Conservation (phyloP, 1,139 yeast species). For the Suhomyces bolitotheri region DNA sequence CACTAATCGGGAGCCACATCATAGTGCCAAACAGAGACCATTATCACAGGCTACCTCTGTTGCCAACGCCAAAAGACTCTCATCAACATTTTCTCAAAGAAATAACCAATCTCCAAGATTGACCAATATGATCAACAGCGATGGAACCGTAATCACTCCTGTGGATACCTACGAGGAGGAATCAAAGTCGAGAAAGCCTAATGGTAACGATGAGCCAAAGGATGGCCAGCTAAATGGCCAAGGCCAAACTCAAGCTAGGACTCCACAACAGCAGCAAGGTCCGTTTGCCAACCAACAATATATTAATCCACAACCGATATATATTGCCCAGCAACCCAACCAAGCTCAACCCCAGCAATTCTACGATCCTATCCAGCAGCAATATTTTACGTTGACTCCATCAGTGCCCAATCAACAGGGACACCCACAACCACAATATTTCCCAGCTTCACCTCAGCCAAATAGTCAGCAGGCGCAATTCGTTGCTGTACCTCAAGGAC, state of each 20-base stretch:
- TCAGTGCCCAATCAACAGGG: conserved; percentile 19
- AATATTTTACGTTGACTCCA: conserved; percentile 46
- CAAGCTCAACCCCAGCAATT: conserved; percentile 39
- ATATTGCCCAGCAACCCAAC: conserved; percentile 16
- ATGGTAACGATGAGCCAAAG: conserved; percentile 1
- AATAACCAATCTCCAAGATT: conserved; percentile 40
- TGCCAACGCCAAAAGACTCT: conserved; percentile 31
- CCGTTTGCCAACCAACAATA: conserved; percentile 13
- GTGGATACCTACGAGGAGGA: conserved; percentile 30
- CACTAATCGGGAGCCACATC: background rate
- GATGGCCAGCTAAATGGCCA: conserved; percentile 7
- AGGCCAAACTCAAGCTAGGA: conserved; percentile 5
- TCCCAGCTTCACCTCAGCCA: conserved; percentile 39
- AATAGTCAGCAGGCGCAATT: conserved; percentile 14
- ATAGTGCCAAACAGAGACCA: conserved; percentile 20
- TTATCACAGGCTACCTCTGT: conserved; percentile 29
- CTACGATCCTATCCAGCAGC: conserved; percentile 50
- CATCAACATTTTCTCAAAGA: conserved; percentile 40
- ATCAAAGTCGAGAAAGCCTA: conserved; percentile 1
- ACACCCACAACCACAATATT: conserved; percentile 37
- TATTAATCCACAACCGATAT: conserved; percentile 18
- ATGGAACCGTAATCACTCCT: conserved; percentile 49
- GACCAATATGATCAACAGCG: conserved; percentile 48
- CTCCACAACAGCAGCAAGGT: conserved; percentile 7
- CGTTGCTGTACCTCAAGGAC: conserved; percentile 15